phyloP scores from a whole-genome alignment of 345 rosid species.

The Lepidium aucheri region DNA sequence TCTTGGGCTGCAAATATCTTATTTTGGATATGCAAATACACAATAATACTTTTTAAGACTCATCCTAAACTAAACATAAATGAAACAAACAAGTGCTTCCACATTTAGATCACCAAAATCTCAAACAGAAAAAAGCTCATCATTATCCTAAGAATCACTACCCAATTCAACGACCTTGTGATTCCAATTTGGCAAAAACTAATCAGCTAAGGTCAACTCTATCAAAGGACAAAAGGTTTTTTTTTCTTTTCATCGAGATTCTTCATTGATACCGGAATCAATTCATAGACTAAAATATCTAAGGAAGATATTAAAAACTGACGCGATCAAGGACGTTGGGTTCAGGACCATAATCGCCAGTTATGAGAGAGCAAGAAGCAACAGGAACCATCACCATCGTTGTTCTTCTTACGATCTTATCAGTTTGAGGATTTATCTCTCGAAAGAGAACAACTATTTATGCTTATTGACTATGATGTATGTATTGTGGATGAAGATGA shows the following conservation, averaged over 20 bases:
- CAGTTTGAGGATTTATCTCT: constrained; percentile 45
- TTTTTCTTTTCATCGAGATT: too few relatives aligned
- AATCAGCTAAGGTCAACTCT: not conserved
- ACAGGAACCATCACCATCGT: constrained; percentile 67
- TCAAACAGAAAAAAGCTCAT: too few relatives aligned
- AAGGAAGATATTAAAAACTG: not conserved
- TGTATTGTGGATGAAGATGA: not conserved
- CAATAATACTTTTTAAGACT: not conserved
- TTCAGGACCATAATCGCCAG: constrained; percentile 79
- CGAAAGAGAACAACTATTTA: not conserved
- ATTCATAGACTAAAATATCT: not conserved
- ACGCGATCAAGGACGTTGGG: constrained; percentile 77
- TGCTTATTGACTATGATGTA: not conserved
- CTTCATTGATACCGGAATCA: not conserved
- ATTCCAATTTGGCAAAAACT: too few relatives aligned
- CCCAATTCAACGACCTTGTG: too few relatives aligned
- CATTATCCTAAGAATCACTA: too few relatives aligned
- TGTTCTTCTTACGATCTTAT: constrained; percentile 68
- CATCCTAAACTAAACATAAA: not conserved
- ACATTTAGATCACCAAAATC: not conserved
- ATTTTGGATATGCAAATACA: constrained; percentile 44
- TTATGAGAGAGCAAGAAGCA: constrained; percentile 73
- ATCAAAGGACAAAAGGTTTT: not conserved
- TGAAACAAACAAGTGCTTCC: not conserved
- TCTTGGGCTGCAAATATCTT: constrained; percentile 38